These are phyloP conservation scores for Solanum okadae DNA, from an alignment of 257 asterid genomes.

Conservation along the genomic window DNA sequence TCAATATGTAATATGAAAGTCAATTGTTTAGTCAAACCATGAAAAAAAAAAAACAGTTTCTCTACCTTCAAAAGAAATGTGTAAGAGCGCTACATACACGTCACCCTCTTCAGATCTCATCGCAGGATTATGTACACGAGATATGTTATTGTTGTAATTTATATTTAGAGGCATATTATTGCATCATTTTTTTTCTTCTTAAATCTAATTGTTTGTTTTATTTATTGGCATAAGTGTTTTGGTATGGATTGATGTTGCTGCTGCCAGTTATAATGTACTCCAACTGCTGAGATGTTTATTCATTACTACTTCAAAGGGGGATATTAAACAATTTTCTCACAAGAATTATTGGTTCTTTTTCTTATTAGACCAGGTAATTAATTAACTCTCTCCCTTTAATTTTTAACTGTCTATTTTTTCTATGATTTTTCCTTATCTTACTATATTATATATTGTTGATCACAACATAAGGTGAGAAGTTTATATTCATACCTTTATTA, in stretches of 20 bases:
- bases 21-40: background rate
- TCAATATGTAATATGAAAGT: background rate
- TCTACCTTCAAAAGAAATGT: rapidly evolving
- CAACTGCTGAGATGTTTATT: slow-evolving; percentile 30
- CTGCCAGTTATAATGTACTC: slow-evolving; percentile 46
- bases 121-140: background rate
- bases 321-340: slow-evolving; percentile 11
- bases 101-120: background rate
- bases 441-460: background rate
- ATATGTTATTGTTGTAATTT: background rate
- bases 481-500: background rate
- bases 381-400: background rate
- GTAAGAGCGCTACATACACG: rapidly evolving
- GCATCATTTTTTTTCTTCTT: background rate
- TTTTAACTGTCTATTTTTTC: background rate
- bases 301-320: slow-evolving; percentile 9
- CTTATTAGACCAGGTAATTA: slow-evolving; percentile 57
- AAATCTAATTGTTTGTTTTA: background rate
- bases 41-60: background rate
- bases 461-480: background rate
- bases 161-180: background rate
- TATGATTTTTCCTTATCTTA: background rate
- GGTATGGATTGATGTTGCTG: slow-evolving; percentile 50
- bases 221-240: slow-evolving; percentile 9
- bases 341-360: slow-evolving; percentile 38